Evolutionary conservation across 768 basidiomycete species (phyloP), one percentile per base, ranked within the genome.

Genomic region (Terana coerulea): DNA sequence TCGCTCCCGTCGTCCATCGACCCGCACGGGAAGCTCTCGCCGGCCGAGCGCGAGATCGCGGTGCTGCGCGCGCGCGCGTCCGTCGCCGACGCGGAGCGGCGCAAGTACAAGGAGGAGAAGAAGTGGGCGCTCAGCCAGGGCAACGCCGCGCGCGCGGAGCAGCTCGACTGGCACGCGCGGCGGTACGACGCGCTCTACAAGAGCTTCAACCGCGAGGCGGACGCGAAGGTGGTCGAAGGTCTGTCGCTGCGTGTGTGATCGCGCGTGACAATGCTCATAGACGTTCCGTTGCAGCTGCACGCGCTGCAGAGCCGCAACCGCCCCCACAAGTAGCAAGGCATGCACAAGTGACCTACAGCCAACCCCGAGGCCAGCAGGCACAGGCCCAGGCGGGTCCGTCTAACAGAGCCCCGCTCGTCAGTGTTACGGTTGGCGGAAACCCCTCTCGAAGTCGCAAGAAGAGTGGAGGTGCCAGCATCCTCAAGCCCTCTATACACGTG

Each of bases 111-210:
- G 71, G 91, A 93, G 68, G 91, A 93, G 68, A 77, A 81, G 57
- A 89, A 91, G 64, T 93, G 91, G 91, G 91, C 91, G 0, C 64
- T 84, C 33, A 86, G 86, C 17, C 83, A 86, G 63, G 88, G 88
- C 0, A 90, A 93, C 62, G 54, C 71, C 37, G 82, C 87, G 8
- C 79, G 88, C 40, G 89, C 89, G 26, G 72, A 76, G 24, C 84
- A 93, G 71, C 81, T 91, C 75, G 83, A 82, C 60, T 90, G 87
- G 84, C 86, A 90, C 66, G 86, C 90, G 53, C 86, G 86, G 70
- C 78, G 84, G 17, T 91, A 88, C 67, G 81, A 85, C 29, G 80
- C 84, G 25, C 70, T 92, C 49, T 88, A 85, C 78, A 83, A 89
- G 67, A 87, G 85, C 54, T 91, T 88, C 60, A 83, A 83, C 56